Evolutionary conservation across 148 eudicot genomes (phyloP), one percentile per base, ranked within the genome.

Genomic region (Hydrangea macrophylla): DNA sequence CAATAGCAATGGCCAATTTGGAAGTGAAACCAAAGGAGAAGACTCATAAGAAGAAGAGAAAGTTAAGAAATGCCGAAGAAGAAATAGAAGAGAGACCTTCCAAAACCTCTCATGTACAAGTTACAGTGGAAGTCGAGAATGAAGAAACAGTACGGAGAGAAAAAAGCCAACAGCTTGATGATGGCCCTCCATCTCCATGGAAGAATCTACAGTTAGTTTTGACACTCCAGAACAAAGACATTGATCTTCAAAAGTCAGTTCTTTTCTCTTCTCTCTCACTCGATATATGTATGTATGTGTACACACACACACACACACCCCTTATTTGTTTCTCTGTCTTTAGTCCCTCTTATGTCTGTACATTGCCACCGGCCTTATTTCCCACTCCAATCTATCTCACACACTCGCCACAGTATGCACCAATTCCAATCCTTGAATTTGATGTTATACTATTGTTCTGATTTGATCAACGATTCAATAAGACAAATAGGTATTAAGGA

Each of bases 141-240:
- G 31, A 13, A 28, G 39, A 60, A 22, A 40, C 8, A 18, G 32
- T 56, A 17, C 18, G 39, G 25, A 30, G 61, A 62, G 58, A 71
- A 45, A 60, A n/a, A 39, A 9, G 35, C 11, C 31, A 1, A 60
- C 58, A 37, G 12, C 65, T 50, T 1, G 67, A 54, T 15, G 76
- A 54, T 9, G 32, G 54, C 20, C 69, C 66, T 69, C 86, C 90
- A 44, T 90, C 66, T 69, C 86, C 90, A 44, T 90, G 98, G 98
- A 80, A 81, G 69, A 88, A 88, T 55, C 72, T 90, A 62, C 84
- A 94, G 73, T 67, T 90, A 20, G 68, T 78, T 69, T 75, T 90
- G 22, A 76, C 81, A 1, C 78, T 94, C 15, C 79, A 88, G 71
- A 81, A 74, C 71, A 83, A 85, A 65, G 62, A 76, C 30, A 22